These are phyloP conservation scores for Aspergillus texensis DNA, from an alignment of 2,329 filamentous ascomycete species.

Conservation along the genomic window DNA sequence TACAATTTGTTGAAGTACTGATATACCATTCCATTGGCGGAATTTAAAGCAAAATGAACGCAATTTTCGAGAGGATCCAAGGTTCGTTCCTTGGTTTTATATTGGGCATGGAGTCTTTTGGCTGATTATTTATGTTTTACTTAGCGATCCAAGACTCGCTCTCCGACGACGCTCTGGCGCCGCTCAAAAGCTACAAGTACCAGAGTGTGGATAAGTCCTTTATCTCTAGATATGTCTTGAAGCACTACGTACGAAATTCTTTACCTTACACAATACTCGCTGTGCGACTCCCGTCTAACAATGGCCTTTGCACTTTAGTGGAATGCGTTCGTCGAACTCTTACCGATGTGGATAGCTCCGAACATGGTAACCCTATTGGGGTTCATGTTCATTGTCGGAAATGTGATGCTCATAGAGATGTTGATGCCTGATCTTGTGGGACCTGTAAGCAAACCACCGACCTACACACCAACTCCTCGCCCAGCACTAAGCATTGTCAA, in stretches of 20 bases:
- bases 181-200: constrained; percentile 96
- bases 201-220: constrained; percentile 95
- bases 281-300: constrained; percentile 9
- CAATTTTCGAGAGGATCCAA: constrained; percentile 39
- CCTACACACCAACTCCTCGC: background rate
- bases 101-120: background rate
- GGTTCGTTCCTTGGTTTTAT: constrained; percentile 27
- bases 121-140: background rate
- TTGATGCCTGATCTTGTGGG: constrained; percentile 89
- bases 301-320: constrained; percentile 62
- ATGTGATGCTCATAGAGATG: constrained; percentile 74
- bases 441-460: constrained; percentile 62
- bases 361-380: constrained; percentile 97
- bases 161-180: constrained; percentile 85
- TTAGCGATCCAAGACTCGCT: constrained; percentile 59
- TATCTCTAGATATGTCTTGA: constrained; percentile 89
- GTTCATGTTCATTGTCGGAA: constrained; percentile 89
- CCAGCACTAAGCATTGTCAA: constrained; percentile 17
- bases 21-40: background rate
- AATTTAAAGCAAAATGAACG: constrained; percentile 28
- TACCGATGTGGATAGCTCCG: constrained; percentile 94
- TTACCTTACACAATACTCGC: too few species aligned
- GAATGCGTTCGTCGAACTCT: constrained; percentile 90
- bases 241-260: constrained; percentile 78
- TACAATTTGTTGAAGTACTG: background rate